Conservation (phyloP, 257 asterid species). For the Fraxinus excelsior region DNA sequence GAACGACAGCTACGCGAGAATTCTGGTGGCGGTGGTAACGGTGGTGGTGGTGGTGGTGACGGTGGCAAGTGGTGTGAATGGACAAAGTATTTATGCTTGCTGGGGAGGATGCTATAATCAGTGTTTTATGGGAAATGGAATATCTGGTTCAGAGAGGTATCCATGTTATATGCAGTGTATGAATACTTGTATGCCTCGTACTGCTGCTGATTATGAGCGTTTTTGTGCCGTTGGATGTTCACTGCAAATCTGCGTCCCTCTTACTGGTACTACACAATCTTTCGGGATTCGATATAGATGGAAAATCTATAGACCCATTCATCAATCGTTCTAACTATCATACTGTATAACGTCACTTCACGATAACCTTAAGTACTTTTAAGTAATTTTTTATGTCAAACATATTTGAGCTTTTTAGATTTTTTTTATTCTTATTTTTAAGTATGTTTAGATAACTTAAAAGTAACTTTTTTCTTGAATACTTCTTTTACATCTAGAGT, state of each 20-base stretch:
- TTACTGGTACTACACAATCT: not conserved
- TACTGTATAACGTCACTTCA: no score
- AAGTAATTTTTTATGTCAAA: not conserved
- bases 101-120: conserved; percentile 18
- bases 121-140: not conserved
- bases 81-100: conserved; percentile 7
- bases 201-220: not conserved
- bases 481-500: not conserved
- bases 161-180: conserved; percentile 1
- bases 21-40: not conserved
- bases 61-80: not conserved
- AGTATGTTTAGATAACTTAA: not conserved
- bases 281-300: not conserved
- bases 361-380: no score
- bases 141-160: not conserved
- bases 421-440: no score
- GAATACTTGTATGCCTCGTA: not conserved
- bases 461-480: not conserved
- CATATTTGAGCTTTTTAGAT: not conserved
- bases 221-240: conserved; percentile 15
- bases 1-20: not conserved
- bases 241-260: not conserved
- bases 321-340: not conserved
- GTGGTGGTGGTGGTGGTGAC: not conserved
- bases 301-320: not conserved